phyloP scores from a whole-genome alignment of 805 yeast genomes.

The Candida arabinofermentans region DNA sequence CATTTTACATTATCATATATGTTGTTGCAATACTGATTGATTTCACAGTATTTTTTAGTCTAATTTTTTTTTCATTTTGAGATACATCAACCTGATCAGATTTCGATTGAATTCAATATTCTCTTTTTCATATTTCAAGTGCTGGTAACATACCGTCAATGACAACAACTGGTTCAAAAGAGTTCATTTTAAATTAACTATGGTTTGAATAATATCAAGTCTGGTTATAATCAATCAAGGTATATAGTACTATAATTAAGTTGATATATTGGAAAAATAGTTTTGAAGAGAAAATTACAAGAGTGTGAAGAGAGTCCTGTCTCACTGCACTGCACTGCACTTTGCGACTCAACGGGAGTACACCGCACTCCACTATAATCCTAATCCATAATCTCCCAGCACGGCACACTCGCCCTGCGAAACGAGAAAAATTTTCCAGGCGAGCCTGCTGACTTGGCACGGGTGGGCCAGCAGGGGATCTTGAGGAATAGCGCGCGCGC shows the following conservation, averaged over 20 bases:
- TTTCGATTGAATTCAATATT: too few species aligned
- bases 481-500: too few species aligned
- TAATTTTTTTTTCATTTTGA: too few species aligned
- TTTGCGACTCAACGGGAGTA: too few species aligned
- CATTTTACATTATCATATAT: not conserved
- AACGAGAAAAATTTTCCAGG: constrained; percentile 1
- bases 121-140: not conserved
- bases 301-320: not conserved
- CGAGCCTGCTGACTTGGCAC: not conserved
- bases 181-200: constrained; percentile 50
- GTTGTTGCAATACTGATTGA: too few species aligned
- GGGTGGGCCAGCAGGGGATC: too few species aligned
- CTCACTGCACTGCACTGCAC: not conserved
- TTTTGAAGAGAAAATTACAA: not conserved
- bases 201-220: constrained; percentile 11
- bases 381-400: not conserved
- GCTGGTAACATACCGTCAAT: constrained; percentile 73
- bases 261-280: not conserved
- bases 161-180: constrained; percentile 96
- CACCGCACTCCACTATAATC: not conserved
- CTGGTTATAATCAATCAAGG: constrained; percentile 2
- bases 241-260: not conserved
- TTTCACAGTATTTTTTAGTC: not conserved
- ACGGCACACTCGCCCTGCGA: not conserved
- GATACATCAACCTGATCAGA: too few species aligned